Conservation (phyloP, 176 grass and related monocot species). For the Paspalum vaginatum region DNA sequence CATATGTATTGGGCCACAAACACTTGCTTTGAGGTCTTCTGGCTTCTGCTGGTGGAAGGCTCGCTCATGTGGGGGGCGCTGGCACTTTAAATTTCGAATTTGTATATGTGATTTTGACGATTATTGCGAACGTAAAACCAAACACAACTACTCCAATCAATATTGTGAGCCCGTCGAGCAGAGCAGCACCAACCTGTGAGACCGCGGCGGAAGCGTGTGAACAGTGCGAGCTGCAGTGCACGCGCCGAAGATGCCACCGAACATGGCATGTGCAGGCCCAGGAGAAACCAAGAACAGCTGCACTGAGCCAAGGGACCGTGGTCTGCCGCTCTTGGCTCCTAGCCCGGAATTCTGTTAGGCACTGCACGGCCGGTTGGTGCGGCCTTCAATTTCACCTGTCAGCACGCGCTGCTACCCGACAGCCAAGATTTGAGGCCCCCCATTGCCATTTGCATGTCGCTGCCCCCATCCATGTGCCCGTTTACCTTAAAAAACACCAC, state of each 20-base stretch:
- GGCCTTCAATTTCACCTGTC: slow-evolving; percentile 28
- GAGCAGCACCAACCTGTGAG: not conserved
- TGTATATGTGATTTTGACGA: too few species aligned
- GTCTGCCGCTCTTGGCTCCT: not conserved
- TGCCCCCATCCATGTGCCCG: not conserved
- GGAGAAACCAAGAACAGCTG: slow-evolving; percentile 24
- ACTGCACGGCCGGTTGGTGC: slow-evolving; percentile 23
- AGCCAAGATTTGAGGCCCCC: not conserved
- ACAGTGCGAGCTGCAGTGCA: not conserved
- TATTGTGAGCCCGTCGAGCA: too few species aligned
- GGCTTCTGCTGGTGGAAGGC: too few species aligned
- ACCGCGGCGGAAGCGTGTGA: not conserved
- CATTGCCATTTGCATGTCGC: too few species aligned
- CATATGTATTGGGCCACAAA: not conserved
- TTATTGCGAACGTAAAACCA: too few species aligned
- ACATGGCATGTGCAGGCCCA: slow-evolving; percentile 21
- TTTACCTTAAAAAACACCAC: not conserved
- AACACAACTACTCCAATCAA: too few species aligned
- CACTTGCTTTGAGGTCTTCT: not conserved
- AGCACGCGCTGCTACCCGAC: not conserved
- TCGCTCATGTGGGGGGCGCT: too few species aligned
- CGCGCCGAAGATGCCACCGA: not conserved
- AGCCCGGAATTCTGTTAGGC: slow-evolving; percentile 13
- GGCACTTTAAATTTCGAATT: too few species aligned
- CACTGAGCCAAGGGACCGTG: slow-evolving; percentile 1